These are phyloP conservation scores for Galerina sulciceps DNA, from an alignment of 768 basidiomycete species.

Conservation along the genomic window DNA sequence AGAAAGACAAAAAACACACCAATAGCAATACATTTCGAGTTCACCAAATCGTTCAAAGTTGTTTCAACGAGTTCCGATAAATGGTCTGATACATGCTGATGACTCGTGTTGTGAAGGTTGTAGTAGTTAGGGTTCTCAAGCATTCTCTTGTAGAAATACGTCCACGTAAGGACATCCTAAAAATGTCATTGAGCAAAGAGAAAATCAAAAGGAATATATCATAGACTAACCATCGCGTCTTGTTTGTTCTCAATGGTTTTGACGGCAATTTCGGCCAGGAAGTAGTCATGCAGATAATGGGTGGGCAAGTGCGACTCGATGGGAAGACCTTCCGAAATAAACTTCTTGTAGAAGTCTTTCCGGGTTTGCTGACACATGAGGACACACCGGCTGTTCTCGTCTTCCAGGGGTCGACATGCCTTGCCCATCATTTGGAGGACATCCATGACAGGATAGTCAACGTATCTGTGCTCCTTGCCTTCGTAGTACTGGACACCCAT, in stretches of 20 bases:
- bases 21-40: constrained; percentile 93
- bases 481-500: constrained; percentile 99
- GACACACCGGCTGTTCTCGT: constrained; percentile 90
- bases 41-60: constrained; percentile 88
- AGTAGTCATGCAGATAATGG: constrained; percentile 92
- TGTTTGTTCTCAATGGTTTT: constrained; percentile 99
- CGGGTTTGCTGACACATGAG: constrained; percentile 97
- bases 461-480: constrained; percentile 96
- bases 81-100: constrained; percentile 94
- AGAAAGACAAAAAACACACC: constrained; percentile 44
- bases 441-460: constrained; percentile 98
- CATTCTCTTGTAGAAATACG: constrained; percentile 96
- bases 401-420: constrained; percentile 91
- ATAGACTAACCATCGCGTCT: constrained; percentile 81
- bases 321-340: constrained; percentile 94
- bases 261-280: constrained; percentile 97
- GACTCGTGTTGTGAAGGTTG: constrained; percentile 92
- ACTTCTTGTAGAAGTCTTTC: constrained; percentile 99
- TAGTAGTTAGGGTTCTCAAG: constrained; percentile 98
- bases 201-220: neutral
- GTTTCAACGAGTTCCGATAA: constrained; percentile 95
- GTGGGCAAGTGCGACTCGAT: constrained; percentile 95
- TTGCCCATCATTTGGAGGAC: constrained; percentile 99
- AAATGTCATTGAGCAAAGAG: constrained; percentile 5
- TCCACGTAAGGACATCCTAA: constrained; percentile 97